Evolutionary conservation across 176 grass and related monocot species (phyloP).

Genomic region (Eleusine indica): DNA sequence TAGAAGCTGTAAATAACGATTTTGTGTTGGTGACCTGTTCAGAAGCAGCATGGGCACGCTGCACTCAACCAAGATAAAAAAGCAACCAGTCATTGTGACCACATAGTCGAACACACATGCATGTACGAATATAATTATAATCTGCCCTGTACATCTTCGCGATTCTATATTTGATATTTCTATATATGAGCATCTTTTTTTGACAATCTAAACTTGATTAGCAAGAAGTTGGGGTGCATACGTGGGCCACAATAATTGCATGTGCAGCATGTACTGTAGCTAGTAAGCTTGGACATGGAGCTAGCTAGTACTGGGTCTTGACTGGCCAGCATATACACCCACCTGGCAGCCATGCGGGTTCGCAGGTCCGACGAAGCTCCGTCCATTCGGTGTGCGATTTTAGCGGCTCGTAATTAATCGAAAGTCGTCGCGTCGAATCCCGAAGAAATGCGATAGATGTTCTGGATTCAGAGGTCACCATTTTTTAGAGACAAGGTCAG

Average conservation of each 20-base stretch:
- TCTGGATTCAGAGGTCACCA: not conserved
- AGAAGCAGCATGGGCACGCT: not conserved
- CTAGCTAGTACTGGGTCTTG: not conserved
- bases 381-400: not conserved
- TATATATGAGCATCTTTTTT: not conserved
- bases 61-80: not conserved
- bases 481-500: not conserved
- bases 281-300: not conserved
- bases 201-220: constrained; percentile 3
- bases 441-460: not conserved
- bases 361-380: constrained; percentile 5
- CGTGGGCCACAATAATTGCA: not conserved
- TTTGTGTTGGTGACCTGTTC: not conserved
- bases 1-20: not conserved
- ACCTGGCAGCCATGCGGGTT: not conserved
- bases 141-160: not conserved
- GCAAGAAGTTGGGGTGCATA: not conserved
- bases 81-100: no score
- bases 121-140: not conserved
- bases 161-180: not conserved
- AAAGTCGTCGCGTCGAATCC: not conserved
- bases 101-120: not conserved
- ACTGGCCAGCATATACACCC: not conserved
- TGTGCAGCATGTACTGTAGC: not conserved
- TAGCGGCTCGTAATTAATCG: not conserved